Percentiles rank a stretch among this genome's conserved stretches.
These are phyloP conservation scores for Arabidopsis lyrata DNA, from an alignment of 441 rosid species.

Conservation along the genomic window DNA sequence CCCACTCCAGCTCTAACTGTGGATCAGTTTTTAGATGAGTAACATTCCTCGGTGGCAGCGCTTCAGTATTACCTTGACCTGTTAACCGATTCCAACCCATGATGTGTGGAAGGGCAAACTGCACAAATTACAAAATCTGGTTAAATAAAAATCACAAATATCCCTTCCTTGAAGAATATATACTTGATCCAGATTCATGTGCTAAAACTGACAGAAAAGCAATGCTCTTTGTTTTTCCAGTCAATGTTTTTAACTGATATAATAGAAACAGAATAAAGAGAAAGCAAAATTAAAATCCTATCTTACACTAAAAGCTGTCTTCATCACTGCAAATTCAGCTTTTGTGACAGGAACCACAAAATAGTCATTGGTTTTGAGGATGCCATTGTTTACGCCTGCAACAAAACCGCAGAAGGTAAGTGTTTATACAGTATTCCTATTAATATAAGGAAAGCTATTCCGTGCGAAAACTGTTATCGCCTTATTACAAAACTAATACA, in stretches of 20 bases:
- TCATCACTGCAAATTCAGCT: slow-evolving; percentile 89
- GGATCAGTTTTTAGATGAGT: slow-evolving; percentile 49
- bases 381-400: slow-evolving; percentile 80
- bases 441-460: not conserved
- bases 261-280: slow-evolving; percentile 1
- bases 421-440: slow-evolving; percentile 10
- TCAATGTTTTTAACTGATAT: slow-evolving; percentile 1
- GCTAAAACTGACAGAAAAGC: slow-evolving; percentile 8
- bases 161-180: not conserved
- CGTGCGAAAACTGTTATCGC: not conserved
- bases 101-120: slow-evolving; percentile 93
- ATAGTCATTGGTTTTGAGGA: slow-evolving; percentile 66
- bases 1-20: slow-evolving; percentile 74
- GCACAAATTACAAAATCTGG: slow-evolving; percentile 41
- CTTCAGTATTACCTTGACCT: slow-evolving; percentile 28
- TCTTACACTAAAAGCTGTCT: slow-evolving; percentile 86
- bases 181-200: slow-evolving; percentile 29
- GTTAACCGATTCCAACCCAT: slow-evolving; percentile 84
- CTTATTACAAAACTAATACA: slow-evolving; percentile 6
- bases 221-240: slow-evolving; percentile 15
- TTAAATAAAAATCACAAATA: not conserved
- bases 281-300: not conserved
- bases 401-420: slow-evolving; percentile 21
- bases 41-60: slow-evolving; percentile 37
- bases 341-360: slow-evolving; percentile 72